Percentiles rank a stretch among this genome's conserved stretches.
Evolutionary conservation across 179 eudicot species (phyloP).

Genomic region (Heliamphora pulchella): DNA sequence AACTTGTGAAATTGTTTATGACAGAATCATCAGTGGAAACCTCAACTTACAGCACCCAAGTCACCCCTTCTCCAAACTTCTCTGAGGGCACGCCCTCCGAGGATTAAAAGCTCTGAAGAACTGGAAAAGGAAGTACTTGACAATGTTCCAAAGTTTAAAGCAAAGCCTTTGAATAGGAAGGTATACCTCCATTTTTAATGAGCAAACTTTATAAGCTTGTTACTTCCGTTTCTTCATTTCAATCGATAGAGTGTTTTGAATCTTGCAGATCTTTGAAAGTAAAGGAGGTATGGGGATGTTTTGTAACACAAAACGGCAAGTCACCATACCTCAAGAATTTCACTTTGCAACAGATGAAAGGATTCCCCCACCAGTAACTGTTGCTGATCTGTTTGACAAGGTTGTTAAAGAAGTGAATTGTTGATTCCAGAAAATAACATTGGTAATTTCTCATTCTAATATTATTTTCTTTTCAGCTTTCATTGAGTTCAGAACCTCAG

Average conservation of each 20-base stretch:
- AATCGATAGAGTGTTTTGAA: background rate
- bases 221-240: background rate
- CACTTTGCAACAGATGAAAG: slow-evolving; percentile 75
- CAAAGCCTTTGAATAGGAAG: slow-evolving; percentile 86
- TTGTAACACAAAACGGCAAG: slow-evolving; percentile 61
- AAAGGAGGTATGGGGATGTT: slow-evolving; percentile 80
- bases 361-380: slow-evolving; percentile 49
- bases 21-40: slow-evolving; percentile 60
- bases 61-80: slow-evolving; percentile 82
- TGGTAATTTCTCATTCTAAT: background rate
- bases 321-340: slow-evolving; percentile 79
- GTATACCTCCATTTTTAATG: slow-evolving; percentile 23
- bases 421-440: background rate
- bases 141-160: slow-evolving; percentile 77
- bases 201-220: background rate
- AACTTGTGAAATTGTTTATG: slow-evolving; percentile 1
- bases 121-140: slow-evolving; percentile 76
- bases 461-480: slow-evolving; percentile 45
- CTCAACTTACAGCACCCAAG: slow-evolving; percentile 69
- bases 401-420: slow-evolving; percentile 25
- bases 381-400: slow-evolving; percentile 84
- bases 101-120: slow-evolving; percentile 65
- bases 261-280: slow-evolving; percentile 74
- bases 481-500: slow-evolving; percentile 54
- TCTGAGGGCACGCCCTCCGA: slow-evolving; percentile 76